phyloP scores from a whole-genome alignment of 2,329 filamentous ascomycete genomes.

The Sporothrix pseudoabietina region DNA sequence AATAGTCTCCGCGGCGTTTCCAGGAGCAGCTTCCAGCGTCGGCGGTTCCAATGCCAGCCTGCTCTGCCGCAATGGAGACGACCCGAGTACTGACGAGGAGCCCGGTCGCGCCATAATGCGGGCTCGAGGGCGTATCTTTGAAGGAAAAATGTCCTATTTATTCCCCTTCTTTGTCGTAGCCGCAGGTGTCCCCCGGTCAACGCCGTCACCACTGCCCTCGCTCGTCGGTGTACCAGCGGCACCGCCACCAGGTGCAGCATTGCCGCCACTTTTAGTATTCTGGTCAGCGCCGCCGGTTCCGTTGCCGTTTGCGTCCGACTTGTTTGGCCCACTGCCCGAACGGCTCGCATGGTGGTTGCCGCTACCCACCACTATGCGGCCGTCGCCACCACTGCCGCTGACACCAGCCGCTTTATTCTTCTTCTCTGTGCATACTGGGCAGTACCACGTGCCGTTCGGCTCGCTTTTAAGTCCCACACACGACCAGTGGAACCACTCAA shows the following conservation, averaged over 20 bases:
- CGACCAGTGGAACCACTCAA: constrained; percentile 87
- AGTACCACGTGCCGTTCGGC: constrained; percentile 69
- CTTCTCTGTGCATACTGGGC: constrained; percentile 61
- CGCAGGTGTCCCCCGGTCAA: constrained; percentile 11
- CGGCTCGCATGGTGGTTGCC: constrained; percentile 1
- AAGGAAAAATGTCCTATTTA: constrained; percentile 28
- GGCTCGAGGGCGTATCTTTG: background rate
- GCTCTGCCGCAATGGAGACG: background rate
- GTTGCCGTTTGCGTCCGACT: background rate
- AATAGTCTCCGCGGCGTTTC: background rate
- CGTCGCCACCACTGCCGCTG: constrained; percentile 39
- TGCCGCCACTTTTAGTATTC: background rate
- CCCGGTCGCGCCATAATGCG: background rate
- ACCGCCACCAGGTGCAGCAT: background rate
- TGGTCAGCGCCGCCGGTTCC: background rate
- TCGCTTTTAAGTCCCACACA: constrained; percentile 70
- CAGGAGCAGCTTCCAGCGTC: background rate
- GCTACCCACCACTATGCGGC: background rate
- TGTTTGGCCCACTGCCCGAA: constrained; percentile 34
- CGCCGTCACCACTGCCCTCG: background rate
- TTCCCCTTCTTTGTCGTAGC: constrained; percentile 28
- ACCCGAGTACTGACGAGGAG: background rate
- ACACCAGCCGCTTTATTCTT: constrained; percentile 43
- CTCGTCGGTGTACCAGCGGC: background rate
- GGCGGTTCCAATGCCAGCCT: background rate